phyloP scores from a whole-genome alignment of 176 grass and related monocot genomes.

The Luzula sylvatica region DNA sequence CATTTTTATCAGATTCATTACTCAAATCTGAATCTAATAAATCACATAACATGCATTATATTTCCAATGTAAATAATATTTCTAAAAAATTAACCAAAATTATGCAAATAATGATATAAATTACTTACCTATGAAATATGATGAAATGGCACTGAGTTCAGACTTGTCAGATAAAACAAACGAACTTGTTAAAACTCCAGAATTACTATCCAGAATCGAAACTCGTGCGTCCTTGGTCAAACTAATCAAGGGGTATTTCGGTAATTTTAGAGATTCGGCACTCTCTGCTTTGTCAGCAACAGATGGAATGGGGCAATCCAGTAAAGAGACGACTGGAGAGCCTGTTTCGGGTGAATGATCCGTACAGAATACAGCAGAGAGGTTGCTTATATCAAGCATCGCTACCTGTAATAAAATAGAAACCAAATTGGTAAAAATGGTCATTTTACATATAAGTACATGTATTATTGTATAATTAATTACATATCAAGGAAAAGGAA shows the following conservation, averaged over 20 bases:
- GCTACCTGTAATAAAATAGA: slow-evolving; percentile 42
- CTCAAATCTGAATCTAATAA: slow-evolving; percentile 16
- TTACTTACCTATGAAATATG: slow-evolving; percentile 94
- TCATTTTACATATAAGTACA: not conserved
- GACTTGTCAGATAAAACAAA: slow-evolving; percentile 43
- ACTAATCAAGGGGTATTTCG: slow-evolving; percentile 46
- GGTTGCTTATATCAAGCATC: slow-evolving; percentile 54
- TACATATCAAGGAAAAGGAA: slow-evolving; percentile 7
- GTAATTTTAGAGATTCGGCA: slow-evolving; percentile 21
- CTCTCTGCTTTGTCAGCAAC: slow-evolving; percentile 28
- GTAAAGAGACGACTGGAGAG: slow-evolving; percentile 50
- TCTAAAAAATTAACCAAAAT: slow-evolving; percentile 8
- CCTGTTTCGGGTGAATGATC: slow-evolving; percentile 62
- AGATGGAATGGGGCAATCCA: slow-evolving; percentile 18
- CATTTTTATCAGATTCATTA: slow-evolving; percentile 14
- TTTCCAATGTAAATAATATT: slow-evolving; percentile 16
- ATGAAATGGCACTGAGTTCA: slow-evolving; percentile 40
- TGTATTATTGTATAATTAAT: not conserved
- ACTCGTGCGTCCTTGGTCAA: slow-evolving; percentile 59
- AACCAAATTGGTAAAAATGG: slow-evolving; percentile 16
- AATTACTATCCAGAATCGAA: slow-evolving; percentile 40
- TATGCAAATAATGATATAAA: slow-evolving; percentile 12
- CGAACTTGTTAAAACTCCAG: slow-evolving; percentile 42
- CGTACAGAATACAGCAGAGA: slow-evolving; percentile 48
- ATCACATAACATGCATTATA: slow-evolving; percentile 8